Conservation (phyloP, 2,329 filamentous ascomycete species). For the Fusarium chaquense region DNA sequence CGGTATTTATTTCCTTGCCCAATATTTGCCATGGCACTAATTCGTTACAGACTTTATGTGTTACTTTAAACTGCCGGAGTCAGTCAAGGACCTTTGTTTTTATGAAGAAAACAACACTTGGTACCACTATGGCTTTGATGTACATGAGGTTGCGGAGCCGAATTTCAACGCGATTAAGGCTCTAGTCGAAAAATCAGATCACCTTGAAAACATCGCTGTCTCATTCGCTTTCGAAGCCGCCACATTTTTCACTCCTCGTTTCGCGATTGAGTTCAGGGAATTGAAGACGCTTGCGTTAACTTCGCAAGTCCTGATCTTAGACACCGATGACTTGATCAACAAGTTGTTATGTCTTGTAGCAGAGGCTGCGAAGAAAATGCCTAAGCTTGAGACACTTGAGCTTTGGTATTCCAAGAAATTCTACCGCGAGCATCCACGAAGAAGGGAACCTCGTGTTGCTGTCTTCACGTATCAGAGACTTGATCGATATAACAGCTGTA, state of each 20-base stretch:
- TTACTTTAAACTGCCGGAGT: fast-evolving
- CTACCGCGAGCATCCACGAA: fast-evolving
- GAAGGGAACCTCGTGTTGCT: not conserved
- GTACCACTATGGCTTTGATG: too few relatives aligned
- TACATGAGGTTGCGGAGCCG: too few relatives aligned
- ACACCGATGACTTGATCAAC: not conserved
- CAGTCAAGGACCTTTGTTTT: not conserved
- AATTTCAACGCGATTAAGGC: too few relatives aligned
- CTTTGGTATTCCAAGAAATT: conserved; percentile 13
- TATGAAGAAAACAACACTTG: not conserved
- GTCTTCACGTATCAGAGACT: conserved; percentile 27
- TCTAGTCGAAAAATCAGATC: not conserved
- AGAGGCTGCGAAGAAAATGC: conserved; percentile 4
- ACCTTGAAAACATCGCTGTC: conserved; percentile 22
- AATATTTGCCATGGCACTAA: fast-evolving
- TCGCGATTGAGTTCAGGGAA: not conserved
- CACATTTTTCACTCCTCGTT: not conserved
- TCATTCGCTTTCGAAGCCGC: conserved; percentile 15
- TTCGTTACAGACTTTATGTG: fast-evolving
- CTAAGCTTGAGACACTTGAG: conserved; percentile 14
- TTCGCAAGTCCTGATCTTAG: not conserved
- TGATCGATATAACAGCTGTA: not conserved
- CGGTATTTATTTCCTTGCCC: not conserved
- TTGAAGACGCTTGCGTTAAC: conserved; percentile 13
- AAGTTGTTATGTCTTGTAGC: not conserved